Base-by-base conservation (phyloP, 2,329 filamentous ascomycete genomes). In the Pseudogymnoascus sp. region DNA sequence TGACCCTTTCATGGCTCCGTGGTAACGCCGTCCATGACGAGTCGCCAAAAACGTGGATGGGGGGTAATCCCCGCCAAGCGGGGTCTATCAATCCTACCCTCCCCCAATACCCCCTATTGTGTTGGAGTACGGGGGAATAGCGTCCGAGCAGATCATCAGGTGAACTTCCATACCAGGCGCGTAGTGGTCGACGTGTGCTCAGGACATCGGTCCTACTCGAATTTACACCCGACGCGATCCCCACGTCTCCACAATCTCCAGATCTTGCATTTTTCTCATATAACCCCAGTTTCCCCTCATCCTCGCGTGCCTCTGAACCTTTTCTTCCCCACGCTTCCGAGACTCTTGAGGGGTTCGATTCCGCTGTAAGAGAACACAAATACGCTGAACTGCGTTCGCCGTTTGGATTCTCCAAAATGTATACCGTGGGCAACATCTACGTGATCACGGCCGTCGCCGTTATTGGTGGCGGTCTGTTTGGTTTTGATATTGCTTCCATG, bases 401-500 rank as follows among this genome's bases (percentile, higher is more conserved):
- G 10, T 53, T 53, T 53, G 47, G 47, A 56, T 33, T 56, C 28
- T 21, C 16, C 25, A 66, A 65, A 37, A 69, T 68, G 68, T 66
- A 67, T 18, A 63, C 38, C 31, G 59, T 70, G 42, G 70, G 70
- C 2, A 72, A 72, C 38, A 63, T 70, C 44, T 72, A 72, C 61
- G 67, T 69, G 14, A 73, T 73, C 60, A 68, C 71, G 60, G 71
- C 71, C 6, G 69, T 72, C 16, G 66, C 71, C 33, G 71, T 73
- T 18, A 68, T 73, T 18, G 71, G 71, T 28, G 71, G 71, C 61
- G 71, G 66, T 38, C 44, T 65, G 8, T 68, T 66, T 63, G 53
- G 66, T 63, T 84, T 84, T 71, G 82, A 84, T 66, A 82, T 84
- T 64, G 79, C 78, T 28, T 83, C 81, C 63, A 84, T 84, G 79